Conservation (phyloP, 345 rosid genomes). For the Anacardium occidentale region DNA sequence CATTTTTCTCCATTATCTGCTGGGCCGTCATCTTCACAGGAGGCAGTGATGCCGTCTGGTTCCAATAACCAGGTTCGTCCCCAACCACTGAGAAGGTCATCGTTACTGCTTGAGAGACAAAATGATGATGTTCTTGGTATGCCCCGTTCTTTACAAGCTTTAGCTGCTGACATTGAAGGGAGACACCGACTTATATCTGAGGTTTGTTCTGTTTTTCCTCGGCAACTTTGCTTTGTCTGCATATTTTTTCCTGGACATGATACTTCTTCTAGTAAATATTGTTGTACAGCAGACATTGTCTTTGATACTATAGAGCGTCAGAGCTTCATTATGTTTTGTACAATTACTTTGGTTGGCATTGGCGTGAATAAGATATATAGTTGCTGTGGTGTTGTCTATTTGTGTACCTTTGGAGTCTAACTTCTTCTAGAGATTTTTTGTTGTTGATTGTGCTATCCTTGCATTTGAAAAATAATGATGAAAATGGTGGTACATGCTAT, state of each 20-base stretch:
- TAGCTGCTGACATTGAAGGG: slow-evolving; percentile 67
- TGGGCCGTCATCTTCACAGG: slow-evolving; percentile 56
- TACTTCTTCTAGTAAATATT: not conserved
- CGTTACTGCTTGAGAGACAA: slow-evolving; percentile 50
- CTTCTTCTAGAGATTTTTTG: not conserved
- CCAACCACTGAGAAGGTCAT: slow-evolving; percentile 50
- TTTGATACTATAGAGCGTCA: not conserved
- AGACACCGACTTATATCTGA: slow-evolving; percentile 70
- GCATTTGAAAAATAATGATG: too few species aligned
- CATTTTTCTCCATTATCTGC: slow-evolving; percentile 50
- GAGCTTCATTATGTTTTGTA: not conserved
- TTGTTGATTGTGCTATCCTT: not conserved
- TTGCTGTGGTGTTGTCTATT: not conserved
- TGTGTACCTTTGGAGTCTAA: not conserved
- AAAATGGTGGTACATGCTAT: too few species aligned
- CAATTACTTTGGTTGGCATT: not conserved
- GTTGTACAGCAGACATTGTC: not conserved
- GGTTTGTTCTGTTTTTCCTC: slow-evolving; percentile 37
- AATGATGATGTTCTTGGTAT: slow-evolving; percentile 49
- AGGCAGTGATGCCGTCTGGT: slow-evolving; percentile 44
- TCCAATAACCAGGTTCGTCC: slow-evolving; percentile 49
- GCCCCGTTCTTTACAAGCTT: slow-evolving; percentile 59
- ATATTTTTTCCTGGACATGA: slow-evolving; percentile 8
- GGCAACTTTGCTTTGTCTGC: slow-evolving; percentile 3
- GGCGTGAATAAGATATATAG: not conserved